Evolutionary conservation across 441 rosid genomes (phyloP).

Genomic region (Raphanus hybrid): DNA sequence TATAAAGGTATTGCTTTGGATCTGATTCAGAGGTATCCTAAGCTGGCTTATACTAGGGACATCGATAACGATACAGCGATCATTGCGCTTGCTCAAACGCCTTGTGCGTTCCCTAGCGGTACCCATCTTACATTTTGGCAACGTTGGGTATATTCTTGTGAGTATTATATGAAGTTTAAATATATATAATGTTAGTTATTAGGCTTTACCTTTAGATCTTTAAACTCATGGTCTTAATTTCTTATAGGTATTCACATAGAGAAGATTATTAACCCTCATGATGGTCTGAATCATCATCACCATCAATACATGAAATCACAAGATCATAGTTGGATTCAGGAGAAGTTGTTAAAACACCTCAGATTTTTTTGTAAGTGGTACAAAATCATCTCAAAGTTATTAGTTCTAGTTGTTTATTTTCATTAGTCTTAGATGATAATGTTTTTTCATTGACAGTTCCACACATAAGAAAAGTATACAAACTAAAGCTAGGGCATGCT

Average conservation of each 20-base stretch:
- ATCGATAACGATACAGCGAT: constrained; percentile 64
- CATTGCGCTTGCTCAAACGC: constrained; percentile 62
- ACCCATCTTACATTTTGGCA: constrained; percentile 54
- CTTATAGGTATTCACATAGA: constrained; percentile 51
- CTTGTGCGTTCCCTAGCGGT: constrained; percentile 69
- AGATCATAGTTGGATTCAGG: constrained; percentile 28
- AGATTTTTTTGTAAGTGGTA: constrained; percentile 51
- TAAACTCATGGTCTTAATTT: constrained; percentile 1
- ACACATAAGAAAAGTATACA: constrained; percentile 47
- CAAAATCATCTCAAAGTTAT: not conserved
- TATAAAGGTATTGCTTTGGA: constrained; percentile 57
- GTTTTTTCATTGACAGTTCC: constrained; percentile 48
- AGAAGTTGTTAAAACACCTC: constrained; percentile 44
- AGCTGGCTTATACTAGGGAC: constrained; percentile 46
- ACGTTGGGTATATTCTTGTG: constrained; percentile 60
- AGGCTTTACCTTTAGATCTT: not conserved
- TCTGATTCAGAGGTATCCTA: constrained; percentile 44
- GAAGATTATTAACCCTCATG: constrained; percentile 37
- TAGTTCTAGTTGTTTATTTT: not conserved
- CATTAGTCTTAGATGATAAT: not conserved
- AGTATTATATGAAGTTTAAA: constrained; percentile 11
- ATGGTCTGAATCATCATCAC: constrained; percentile 34
- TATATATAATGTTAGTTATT: not conserved
- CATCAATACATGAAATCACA: constrained; percentile 39
- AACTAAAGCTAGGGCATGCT: constrained; percentile 56